Base-by-base conservation (phyloP, 495 filamentous ascomycete species). In the Penicillium tannophilum region DNA sequence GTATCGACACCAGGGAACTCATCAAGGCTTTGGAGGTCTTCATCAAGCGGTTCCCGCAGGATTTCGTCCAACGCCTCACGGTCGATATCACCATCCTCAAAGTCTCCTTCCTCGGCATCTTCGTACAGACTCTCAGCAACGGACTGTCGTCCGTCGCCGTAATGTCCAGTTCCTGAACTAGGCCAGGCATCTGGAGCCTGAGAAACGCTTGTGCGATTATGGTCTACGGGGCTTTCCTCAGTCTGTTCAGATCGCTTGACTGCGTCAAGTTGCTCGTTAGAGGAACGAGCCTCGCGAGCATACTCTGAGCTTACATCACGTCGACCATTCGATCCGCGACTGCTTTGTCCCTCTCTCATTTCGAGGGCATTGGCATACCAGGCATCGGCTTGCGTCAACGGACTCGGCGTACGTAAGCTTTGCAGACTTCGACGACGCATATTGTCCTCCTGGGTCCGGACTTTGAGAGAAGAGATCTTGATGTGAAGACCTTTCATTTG, bases 401-500 rank as follows among this genome's bases (percentile, higher is more conserved):
- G 91, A 66, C 91, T 95, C 3, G 90, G 89, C 6, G 90, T 91
- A 11, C 92, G 85, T 58, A 97, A 74, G 71, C 85, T 93, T 62
- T 93, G 91, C 52, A 95, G 67, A 68, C 93, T 97, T 49, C 89
- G 85, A 44, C 94, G 83, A 60, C 90, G 88, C 60, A 96, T 72
- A 59, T 82, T 90, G 63, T 97, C 94, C 59, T 90, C 90, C 49
- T 90, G 84, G 6, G 89, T 88, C 68, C 92, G 89, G 62, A 92
- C 85, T 58, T 93, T 86, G 33, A 98, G 74, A 11, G 80, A 88
- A 4, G 93, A 96, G 20, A 98, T 90, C 63, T 92, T 90, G 51
- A 93, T 94, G 64, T 93, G 92, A 24, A 98, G 77, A 61, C 92
- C 92, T 62, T 93, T 88, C 89, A 98, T 94, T 75, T 98, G 92